These are phyloP conservation scores for Vicia faba DNA, from an alignment of 306 rosid species.

Conservation along the genomic window DNA sequence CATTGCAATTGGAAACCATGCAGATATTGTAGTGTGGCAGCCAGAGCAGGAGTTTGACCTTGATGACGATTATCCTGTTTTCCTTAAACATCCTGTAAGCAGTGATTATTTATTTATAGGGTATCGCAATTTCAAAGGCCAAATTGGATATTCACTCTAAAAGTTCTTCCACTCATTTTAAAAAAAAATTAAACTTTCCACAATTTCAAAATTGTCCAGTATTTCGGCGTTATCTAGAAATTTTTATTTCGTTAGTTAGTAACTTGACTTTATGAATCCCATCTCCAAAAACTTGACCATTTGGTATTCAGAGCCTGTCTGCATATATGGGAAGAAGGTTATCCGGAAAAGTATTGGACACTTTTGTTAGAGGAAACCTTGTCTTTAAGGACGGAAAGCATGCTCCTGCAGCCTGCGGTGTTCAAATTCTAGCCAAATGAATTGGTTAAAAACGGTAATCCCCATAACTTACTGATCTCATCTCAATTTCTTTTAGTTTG, in stretches of 20 bases:
- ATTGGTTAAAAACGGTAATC: slow-evolving; percentile 27
- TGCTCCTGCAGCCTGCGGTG: slow-evolving; percentile 80
- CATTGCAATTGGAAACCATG: slow-evolving; percentile 74
- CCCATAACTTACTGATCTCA: background rate
- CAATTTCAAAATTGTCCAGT: background rate
- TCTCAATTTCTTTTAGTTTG: slow-evolving; percentile 9
- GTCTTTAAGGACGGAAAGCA: slow-evolving; percentile 72
- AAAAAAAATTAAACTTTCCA: no score
- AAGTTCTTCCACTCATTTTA: no score
- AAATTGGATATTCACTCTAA: no score
- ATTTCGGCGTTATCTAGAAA: background rate
- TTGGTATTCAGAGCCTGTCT: slow-evolving; percentile 59
- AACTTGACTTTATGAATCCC: no score
- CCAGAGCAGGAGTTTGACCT: slow-evolving; percentile 82
- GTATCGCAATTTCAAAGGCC: no score
- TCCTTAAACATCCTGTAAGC: slow-evolving; percentile 73
- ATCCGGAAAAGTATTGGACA: slow-evolving; percentile 75
- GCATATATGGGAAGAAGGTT: slow-evolving; percentile 83
- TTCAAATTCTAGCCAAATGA: slow-evolving; percentile 67
- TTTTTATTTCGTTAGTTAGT: slow-evolving; percentile 12
- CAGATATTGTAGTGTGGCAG: slow-evolving; percentile 89
- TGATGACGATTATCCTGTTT: slow-evolving; percentile 55
- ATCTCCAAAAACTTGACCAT: background rate
- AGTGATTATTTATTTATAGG: background rate
- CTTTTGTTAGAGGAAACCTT: slow-evolving; percentile 90